These are phyloP conservation scores for Termitomyces sp. DNA, from an alignment of 768 basidiomycete genomes.

Conservation along the genomic window DNA sequence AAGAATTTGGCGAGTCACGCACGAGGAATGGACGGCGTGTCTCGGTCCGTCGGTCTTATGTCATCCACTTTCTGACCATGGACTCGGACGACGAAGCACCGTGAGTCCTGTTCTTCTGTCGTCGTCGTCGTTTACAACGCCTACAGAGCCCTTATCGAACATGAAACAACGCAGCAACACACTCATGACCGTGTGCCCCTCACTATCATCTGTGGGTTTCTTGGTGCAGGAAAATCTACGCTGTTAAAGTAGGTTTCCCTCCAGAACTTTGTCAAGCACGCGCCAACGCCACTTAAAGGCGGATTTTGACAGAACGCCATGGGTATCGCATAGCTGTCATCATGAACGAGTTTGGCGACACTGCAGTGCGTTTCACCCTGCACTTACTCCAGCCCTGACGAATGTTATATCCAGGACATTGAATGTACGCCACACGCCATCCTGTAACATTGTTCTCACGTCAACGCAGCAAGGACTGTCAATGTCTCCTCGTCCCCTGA, in stretches of 20 bases:
- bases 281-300: constrained; percentile 32
- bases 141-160: constrained; percentile 23
- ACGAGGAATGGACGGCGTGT: not conserved
- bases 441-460: constrained; percentile 4
- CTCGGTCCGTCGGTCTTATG: constrained; percentile 5
- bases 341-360: constrained; percentile 98
- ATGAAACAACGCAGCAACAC: constrained; percentile 3
- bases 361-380: constrained; percentile 55
- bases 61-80: constrained; percentile 22
- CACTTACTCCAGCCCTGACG: constrained; percentile 1
- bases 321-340: constrained; percentile 96
- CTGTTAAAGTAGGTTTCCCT: constrained; percentile 61
- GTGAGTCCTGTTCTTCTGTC: constrained; percentile 25
- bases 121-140: not conserved
- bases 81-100: constrained; percentile 59
- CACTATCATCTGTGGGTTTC: constrained; percentile 92
- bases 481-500: constrained; percentile 73
- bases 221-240: constrained; percentile 94
- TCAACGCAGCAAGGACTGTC: constrained; percentile 69
- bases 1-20: not conserved
- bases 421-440: constrained; percentile 55
- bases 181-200: constrained; percentile 57
- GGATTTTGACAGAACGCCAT: constrained; percentile 90
- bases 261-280: not conserved
- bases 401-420: constrained; percentile 61